Evolutionary conservation across 192 early-diverging fungal species (phyloP).

Genomic region (Coemansia sp.): DNA sequence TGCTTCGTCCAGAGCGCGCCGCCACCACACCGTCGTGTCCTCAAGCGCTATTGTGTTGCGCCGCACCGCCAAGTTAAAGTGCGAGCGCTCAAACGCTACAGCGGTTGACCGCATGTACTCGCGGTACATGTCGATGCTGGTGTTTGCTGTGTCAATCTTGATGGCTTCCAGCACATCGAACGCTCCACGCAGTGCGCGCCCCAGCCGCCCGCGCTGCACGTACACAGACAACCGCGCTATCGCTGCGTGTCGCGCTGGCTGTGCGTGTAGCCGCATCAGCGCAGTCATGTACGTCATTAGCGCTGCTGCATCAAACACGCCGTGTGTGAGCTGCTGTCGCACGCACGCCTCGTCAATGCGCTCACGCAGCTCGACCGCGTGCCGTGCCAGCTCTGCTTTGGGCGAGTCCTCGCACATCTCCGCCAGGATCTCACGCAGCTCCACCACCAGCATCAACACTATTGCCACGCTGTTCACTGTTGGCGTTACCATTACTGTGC

Average conservation of each 20-base stretch:
- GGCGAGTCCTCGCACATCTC: slow-evolving; percentile 51
- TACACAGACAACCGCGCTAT: slow-evolving; percentile 62
- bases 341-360: slow-evolving; percentile 60
- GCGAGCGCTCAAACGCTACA: slow-evolving; percentile 66
- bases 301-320: slow-evolving; percentile 60
- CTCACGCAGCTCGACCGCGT: slow-evolving; percentile 47
- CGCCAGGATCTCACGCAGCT: slow-evolving; percentile 73
- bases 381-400: slow-evolving; percentile 33
- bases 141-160: slow-evolving; percentile 65
- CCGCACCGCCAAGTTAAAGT: slow-evolving; percentile 54
- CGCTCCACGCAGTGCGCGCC: slow-evolving; percentile 64
- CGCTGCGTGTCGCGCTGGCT: slow-evolving; percentile 62
- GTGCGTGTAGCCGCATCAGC: slow-evolving; percentile 68
- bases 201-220: slow-evolving; percentile 61
- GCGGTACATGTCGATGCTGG: slow-evolving; percentile 64
- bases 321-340: slow-evolving; percentile 66
- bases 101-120: slow-evolving; percentile 69
- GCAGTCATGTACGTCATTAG: slow-evolving; percentile 63
- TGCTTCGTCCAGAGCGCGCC: slow-evolving; percentile 17
- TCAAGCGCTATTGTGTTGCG: slow-evolving; percentile 21
- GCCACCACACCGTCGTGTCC: slow-evolving; percentile 49
- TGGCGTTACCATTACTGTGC: not conserved
- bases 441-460: slow-evolving; percentile 68
- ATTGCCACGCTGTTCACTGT: slow-evolving; percentile 13
- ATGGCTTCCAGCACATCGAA: slow-evolving; percentile 64